Conservation (phyloP, 1,284 basidiomycete species). For the Kalmanozyma brasiliensis region DNA sequence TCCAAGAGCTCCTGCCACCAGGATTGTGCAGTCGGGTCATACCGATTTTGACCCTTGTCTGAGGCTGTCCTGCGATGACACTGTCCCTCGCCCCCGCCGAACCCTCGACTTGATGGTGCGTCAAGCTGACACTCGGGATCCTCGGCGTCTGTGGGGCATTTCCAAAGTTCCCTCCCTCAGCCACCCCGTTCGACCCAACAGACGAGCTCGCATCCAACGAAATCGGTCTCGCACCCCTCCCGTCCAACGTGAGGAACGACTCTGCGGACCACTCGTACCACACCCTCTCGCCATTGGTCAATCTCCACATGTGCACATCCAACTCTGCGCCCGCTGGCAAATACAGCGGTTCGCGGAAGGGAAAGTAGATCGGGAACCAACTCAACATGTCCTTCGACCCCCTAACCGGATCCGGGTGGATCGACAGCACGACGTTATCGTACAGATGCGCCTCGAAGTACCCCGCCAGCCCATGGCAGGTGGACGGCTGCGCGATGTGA, state of each 20-base stretch:
- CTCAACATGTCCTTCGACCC: constrained; percentile 90
- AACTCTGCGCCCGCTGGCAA: constrained; percentile 90
- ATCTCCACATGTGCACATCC: constrained; percentile 91
- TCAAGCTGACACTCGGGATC: constrained; percentile 44
- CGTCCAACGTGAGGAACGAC: constrained; percentile 77
- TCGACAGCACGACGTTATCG: constrained; percentile 86
- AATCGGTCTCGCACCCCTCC: constrained; percentile 18
- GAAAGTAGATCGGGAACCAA: constrained; percentile 99
- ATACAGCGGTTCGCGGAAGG: constrained; percentile 84
- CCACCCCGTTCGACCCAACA: constrained; percentile 22
- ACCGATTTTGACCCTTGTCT: constrained; percentile 95
- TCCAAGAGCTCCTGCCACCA: constrained; percentile 88
- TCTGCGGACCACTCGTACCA: constrained; percentile 99
- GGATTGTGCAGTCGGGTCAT: constrained; percentile 92
- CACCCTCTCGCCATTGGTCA: constrained; percentile 80
- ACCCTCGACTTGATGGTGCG: constrained; percentile 7
- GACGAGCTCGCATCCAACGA: constrained; percentile 39
- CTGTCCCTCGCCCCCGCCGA: too few relatives aligned
- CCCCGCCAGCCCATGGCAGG: constrained; percentile 95
- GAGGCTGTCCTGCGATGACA: neutral
- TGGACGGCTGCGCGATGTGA: constrained; percentile 91
- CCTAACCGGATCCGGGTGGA: constrained; percentile 85
- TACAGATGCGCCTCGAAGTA: constrained; percentile 98
- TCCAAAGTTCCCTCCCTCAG: constrained; percentile 39
- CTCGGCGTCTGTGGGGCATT: constrained; percentile 63